phyloP scores from a whole-genome alignment of 306 rosid genomes.

The Neltuma alba region DNA sequence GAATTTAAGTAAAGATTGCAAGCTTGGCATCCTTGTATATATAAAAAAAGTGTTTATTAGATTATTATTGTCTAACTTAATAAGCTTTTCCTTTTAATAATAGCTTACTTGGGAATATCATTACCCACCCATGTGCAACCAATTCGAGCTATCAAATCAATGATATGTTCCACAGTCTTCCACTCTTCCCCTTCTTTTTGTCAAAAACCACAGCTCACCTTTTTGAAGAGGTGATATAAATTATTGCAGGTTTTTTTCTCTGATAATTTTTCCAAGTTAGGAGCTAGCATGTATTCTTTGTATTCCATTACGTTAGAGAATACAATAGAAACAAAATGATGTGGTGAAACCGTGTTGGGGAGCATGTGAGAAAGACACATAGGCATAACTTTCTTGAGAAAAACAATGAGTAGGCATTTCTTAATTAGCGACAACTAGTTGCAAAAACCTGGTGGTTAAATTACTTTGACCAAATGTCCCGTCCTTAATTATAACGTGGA shows the following conservation, averaged over 20 bases:
- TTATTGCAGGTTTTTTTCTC: slow-evolving; percentile 16
- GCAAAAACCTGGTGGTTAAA: slow-evolving; percentile 29
- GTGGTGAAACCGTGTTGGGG: slow-evolving; percentile 40
- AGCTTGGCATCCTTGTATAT: not conserved
- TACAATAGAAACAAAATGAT: slow-evolving; percentile 29
- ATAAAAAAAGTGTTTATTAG: not conserved
- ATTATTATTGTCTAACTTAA: slow-evolving; percentile 33
- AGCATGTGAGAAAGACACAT: slow-evolving; percentile 45
- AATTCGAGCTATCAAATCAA: slow-evolving; percentile 39
- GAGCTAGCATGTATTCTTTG: slow-evolving; percentile 23
- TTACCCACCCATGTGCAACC: slow-evolving; percentile 49
- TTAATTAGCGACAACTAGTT: slow-evolving; percentile 29
- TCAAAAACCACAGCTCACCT: slow-evolving; percentile 34
- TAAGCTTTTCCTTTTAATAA: slow-evolving; percentile 6
- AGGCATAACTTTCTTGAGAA: slow-evolving; percentile 40
- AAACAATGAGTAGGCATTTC: slow-evolving; percentile 40
- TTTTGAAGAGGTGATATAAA: slow-evolving; percentile 30
- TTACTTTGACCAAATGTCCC: slow-evolving; percentile 39
- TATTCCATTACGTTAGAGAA: slow-evolving; percentile 27
- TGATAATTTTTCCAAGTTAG: slow-evolving; percentile 26
- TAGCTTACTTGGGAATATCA: slow-evolving; percentile 38
- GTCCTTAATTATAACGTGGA: slow-evolving; percentile 5
- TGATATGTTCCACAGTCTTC: slow-evolving; percentile 44
- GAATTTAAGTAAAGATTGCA: not conserved
- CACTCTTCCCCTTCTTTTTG: slow-evolving; percentile 14